A percentile compares a stretch with the other conserved stretches of the same genome.
These are phyloP conservation scores for Xerocomus amazonicus DNA, from an alignment of 1,284 basidiomycete genomes.

Conservation along the genomic window DNA sequence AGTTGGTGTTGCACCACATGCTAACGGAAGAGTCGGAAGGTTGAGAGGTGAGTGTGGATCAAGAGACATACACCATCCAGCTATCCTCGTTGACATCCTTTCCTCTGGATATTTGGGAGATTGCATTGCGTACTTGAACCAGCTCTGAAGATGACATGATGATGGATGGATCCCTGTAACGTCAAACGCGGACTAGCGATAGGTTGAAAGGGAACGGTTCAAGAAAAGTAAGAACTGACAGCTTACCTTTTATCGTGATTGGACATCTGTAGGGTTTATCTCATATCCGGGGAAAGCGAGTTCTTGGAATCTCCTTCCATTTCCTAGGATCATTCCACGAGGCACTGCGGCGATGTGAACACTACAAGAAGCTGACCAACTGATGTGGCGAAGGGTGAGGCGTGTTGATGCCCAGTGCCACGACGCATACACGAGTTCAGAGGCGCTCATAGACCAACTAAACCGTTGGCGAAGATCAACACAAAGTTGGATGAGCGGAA, in stretches of 20 bases:
- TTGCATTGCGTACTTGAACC: conserved; percentile 12
- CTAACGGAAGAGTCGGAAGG: background rate
- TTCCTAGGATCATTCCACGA: too few species aligned
- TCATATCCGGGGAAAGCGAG: too few species aligned
- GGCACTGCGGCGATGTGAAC: too few species aligned
- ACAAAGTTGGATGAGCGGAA: background rate
- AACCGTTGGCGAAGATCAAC: too few species aligned
- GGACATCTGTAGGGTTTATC: too few species aligned
- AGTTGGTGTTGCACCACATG: conserved; percentile 24
- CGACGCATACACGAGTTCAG: background rate
- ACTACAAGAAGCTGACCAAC: too few species aligned
- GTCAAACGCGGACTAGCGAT: too few species aligned
- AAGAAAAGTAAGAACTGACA: too few species aligned
- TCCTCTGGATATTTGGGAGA: conserved; percentile 18
- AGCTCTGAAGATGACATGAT: conserved; percentile 16
- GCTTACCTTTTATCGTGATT: too few species aligned
- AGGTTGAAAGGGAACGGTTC: too few species aligned
- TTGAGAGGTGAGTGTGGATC: background rate
- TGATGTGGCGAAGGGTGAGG: too few species aligned
- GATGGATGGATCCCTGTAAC: background rate
- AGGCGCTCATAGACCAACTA: background rate
- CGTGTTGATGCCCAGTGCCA: background rate
- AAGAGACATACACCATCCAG: conserved; percentile 20
- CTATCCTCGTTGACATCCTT: conserved; percentile 21
- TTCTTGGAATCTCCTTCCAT: too few species aligned